Base-by-base conservation (phyloP, 768 basidiomycete genomes). In the Albatrellus ellisii region DNA sequence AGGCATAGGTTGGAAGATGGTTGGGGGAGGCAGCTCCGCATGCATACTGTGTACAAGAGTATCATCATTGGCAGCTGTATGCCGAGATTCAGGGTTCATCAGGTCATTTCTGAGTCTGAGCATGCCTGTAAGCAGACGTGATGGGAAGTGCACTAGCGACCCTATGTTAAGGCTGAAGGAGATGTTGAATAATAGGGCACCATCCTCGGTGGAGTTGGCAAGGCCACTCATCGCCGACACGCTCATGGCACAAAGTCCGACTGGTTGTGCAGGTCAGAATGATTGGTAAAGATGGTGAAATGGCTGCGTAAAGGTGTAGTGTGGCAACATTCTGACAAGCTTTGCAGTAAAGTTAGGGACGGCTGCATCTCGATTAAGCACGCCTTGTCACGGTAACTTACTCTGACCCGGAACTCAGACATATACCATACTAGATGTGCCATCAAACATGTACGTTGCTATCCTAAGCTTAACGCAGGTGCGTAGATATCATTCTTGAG, bases 101-200 rank as follows among this genome's bases (percentile, higher is more conserved):
- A 59, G 22, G 5, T 14, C 20, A 35, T 59, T 51, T 48, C 60
- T 62, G 26, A 62, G 52, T 27, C 54, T 59, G 36, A 65, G 61
- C 22, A 73, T 59, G 29, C 62, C 58, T 8, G 59, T 56, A 21
- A 70, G 51, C 2, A 67, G 51, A 24, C 64, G 62, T 26, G 61
- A 60, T 2, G 67, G 66, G 51, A 66, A 60, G n/a, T 57, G 46
- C 33, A 72, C 53, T 41, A 73, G 27, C 3, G 52, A 51, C n/a
- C 52, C 51, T 18, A 48, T 41, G 21, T 54, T 56, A 39, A 57
- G 39, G 34, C 51, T 54, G 31, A 52, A 44, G 38, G 49, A 53
- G 10, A 51, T 41, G 39, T 53, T 52, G 53, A 49, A 46, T 41
- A 31, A 41, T 31, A 29, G 25, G 25, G 40, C 29, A 20, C 18